Evolutionary conservation across 441 rosid genomes (phyloP).

Genomic region (Pelargonium citronellum): DNA sequence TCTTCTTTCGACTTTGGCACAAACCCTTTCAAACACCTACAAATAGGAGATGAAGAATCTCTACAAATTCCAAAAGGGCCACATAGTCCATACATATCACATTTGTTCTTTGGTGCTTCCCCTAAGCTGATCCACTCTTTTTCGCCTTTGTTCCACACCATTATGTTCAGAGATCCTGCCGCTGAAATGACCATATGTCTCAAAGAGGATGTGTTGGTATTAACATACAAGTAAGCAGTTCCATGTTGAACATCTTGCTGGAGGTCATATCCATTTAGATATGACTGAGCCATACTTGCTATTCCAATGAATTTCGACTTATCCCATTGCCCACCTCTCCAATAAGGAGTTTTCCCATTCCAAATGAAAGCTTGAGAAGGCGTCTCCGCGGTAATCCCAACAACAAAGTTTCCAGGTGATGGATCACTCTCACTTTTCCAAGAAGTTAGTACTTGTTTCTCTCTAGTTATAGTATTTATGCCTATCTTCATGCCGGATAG

Average conservation of each 20-base stretch:
- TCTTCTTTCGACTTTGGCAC: slow-evolving; percentile 30
- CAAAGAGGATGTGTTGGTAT: no score
- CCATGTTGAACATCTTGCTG: slow-evolving; percentile 33
- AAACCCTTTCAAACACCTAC: slow-evolving; percentile 64
- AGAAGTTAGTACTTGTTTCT: no score
- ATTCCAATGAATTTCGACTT: slow-evolving; percentile 55
- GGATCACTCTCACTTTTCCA: no score
- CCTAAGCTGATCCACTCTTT: slow-evolving; percentile 47
- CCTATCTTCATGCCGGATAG: no score
- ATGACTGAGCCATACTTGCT: slow-evolving; percentile 47
- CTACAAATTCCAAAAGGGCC: slow-evolving; percentile 65
- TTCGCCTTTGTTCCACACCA: slow-evolving; percentile 38
- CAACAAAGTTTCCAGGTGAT: no score
- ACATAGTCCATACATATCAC: slow-evolving; percentile 64
- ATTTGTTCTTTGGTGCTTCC: slow-evolving; percentile 39
- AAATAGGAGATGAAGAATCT: slow-evolving; percentile 22
- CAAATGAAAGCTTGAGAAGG: slow-evolving; percentile 27
- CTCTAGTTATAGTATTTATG: no score
- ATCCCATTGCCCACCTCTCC: slow-evolving; percentile 95
- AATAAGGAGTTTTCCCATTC: slow-evolving; percentile 41
- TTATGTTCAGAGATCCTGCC: slow-evolving; percentile 34
- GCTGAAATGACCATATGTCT: no score
- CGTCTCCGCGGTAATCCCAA: no score
- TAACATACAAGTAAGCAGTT: slow-evolving; percentile 2
- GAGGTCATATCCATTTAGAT: slow-evolving; percentile 49